phyloP scores from a whole-genome alignment of 129 eudicot genomes.

The Saussurea involucrata region DNA sequence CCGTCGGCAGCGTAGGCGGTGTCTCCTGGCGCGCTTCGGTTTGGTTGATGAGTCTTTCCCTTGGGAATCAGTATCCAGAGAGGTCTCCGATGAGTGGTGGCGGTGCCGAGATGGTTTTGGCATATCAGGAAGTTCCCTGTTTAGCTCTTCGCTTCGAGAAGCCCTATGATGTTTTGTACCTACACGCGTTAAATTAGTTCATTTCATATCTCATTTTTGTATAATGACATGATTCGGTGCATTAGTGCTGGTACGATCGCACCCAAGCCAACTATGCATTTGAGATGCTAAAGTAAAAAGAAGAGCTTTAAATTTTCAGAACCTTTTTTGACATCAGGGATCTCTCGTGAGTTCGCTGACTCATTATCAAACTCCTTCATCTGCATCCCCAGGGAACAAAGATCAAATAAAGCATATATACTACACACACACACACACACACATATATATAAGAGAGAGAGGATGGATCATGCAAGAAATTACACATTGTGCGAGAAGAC shows the following conservation, averaged over 20 bases:
- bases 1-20: slow-evolving; percentile 12
- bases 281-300: neutral
- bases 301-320: neutral
- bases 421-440: neutral
- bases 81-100: slow-evolving; percentile 26
- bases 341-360: neutral
- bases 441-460: too few relatives aligned
- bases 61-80: slow-evolving; percentile 23
- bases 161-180: slow-evolving; percentile 23
- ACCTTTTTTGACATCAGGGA: slow-evolving; percentile 16
- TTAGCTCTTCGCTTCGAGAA: slow-evolving; percentile 39
- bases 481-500: too few relatives aligned
- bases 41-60: slow-evolving; percentile 7
- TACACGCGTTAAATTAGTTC: neutral
- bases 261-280: neutral
- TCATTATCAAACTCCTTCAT: slow-evolving; percentile 26
- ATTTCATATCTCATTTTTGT: neutral
- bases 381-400: slow-evolving; percentile 7
- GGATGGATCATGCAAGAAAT: too few relatives aligned
- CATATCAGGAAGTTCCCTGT: slow-evolving; percentile 15
- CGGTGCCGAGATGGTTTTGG: slow-evolving; percentile 26
- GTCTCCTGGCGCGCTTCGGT: slow-evolving; percentile 23
- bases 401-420: neutral
- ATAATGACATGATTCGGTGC: too few relatives aligned
- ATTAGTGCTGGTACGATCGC: too few relatives aligned